phyloP scores from a whole-genome alignment of 257 asterid species.

The Nicotiana otophora region DNA sequence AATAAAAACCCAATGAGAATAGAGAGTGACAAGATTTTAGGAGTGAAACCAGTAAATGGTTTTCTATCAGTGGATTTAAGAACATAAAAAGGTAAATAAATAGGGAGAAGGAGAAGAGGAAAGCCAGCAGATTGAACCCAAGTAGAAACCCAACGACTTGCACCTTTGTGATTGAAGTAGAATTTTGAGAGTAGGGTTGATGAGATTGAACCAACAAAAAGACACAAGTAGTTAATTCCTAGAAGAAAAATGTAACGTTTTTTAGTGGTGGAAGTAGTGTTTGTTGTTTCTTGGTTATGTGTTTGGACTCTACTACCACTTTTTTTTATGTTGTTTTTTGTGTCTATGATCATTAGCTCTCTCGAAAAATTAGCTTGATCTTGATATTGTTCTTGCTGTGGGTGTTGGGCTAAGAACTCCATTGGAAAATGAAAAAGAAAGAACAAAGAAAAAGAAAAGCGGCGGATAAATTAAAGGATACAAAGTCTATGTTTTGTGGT shows the following conservation, averaged over 20 bases:
- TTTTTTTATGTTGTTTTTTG: not conserved
- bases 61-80: slow-evolving; percentile 26
- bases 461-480: too few relatives aligned
- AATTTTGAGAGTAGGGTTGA: slow-evolving; percentile 47
- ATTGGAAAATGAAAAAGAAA: not conserved
- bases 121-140: slow-evolving; percentile 74
- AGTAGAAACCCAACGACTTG: slow-evolving; percentile 63
- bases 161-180: slow-evolving; percentile 69
- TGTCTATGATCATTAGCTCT: not conserved
- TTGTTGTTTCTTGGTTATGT: slow-evolving; percentile 9
- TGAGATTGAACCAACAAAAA: slow-evolving; percentile 49
- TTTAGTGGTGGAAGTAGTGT: not conserved
- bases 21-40: slow-evolving; percentile 17
- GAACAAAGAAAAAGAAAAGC: not conserved
- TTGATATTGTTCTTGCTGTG: not conserved
- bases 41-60: slow-evolving; percentile 44
- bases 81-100: slow-evolving; percentile 30
- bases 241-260: slow-evolving; percentile 35
- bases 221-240: slow-evolving; percentile 25
- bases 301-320: not conserved
- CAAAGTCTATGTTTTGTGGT: too few relatives aligned
- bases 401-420: not conserved
- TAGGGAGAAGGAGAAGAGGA: slow-evolving; percentile 46
- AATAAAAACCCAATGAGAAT: slow-evolving; percentile 32
- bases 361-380: not conserved